phyloP scores from a whole-genome alignment of 1,139 yeast species.

The Lodderomyces parapsilosis region DNA sequence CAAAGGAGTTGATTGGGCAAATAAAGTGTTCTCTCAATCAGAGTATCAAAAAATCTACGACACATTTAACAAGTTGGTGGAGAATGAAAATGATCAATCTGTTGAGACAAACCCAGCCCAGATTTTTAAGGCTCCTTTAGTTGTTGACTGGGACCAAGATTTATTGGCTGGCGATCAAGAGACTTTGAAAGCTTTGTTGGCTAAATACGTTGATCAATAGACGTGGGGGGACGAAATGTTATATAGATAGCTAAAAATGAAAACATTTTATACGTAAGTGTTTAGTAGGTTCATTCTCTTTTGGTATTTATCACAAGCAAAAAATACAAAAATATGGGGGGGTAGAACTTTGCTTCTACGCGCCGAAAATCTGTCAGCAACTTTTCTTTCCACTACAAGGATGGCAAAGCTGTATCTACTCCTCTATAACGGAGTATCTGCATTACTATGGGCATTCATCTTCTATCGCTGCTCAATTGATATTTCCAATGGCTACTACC shows the following conservation, averaged over 20 bases:
- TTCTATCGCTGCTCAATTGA: conserved; percentile 19
- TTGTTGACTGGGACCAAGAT: conserved; percentile 50
- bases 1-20: conserved; percentile 27
- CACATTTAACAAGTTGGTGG: conserved; percentile 33
- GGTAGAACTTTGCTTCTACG: background rate
- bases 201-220: conserved; percentile 23
- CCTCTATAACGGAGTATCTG: conserved; percentile 64
- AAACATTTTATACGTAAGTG: no score
- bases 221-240: no score
- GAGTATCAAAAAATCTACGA: conserved; percentile 43
- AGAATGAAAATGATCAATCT: conserved; percentile 18
- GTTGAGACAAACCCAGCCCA: conserved; percentile 32
- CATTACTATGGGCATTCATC: conserved; percentile 65
- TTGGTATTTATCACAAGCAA: background rate
- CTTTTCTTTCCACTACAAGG: background rate
- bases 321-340: background rate
- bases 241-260: no score
- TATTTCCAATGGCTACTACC: conserved; percentile 9
- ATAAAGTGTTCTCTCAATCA: conserved; percentile 36
- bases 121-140: conserved; percentile 43
- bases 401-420: conserved; percentile 17
- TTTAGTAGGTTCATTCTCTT: background rate
- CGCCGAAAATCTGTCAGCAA: background rate
- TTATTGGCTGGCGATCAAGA: conserved; percentile 41
- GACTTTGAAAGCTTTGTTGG: conserved; percentile 31